These are phyloP conservation scores for Wallacemonas rigidus DNA, from an alignment of 208 protist species.

Conservation along the genomic window DNA sequence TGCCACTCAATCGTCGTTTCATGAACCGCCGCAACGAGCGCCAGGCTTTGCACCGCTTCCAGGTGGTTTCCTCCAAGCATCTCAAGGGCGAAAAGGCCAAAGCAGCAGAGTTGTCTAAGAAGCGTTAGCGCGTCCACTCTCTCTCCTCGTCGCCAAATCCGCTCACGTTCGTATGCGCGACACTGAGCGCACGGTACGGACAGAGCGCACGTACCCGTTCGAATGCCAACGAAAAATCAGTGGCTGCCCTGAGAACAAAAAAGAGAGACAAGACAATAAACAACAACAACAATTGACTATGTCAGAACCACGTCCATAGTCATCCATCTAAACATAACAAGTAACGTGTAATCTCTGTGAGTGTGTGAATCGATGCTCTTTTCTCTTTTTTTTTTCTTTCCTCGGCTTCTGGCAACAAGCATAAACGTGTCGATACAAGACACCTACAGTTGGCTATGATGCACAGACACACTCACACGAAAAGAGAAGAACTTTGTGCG, in stretches of 20 bases:
- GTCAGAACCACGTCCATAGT: too few species aligned
- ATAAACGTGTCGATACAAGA: too few species aligned
- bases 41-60: slow-evolving; percentile 81
- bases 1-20: slow-evolving; percentile 88
- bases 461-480: too few species aligned
- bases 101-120: slow-evolving; percentile 35
- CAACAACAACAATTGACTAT: background rate
- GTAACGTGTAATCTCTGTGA: background rate
- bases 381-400: too few species aligned
- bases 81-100: slow-evolving; percentile 90
- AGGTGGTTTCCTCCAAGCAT: slow-evolving; percentile 48
- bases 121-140: slow-evolving; percentile 3
- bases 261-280: background rate
- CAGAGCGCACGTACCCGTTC: too few species aligned
- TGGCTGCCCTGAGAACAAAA: background rate
- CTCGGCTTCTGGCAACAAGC: too few species aligned
- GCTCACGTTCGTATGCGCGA: background rate
- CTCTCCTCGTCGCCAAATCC: background rate
- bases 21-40: slow-evolving; percentile 89
- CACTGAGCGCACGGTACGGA: too few species aligned
- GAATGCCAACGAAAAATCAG: too few species aligned
- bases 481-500: too few species aligned
- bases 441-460: too few species aligned
- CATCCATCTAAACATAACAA: background rate
- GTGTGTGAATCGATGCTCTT: too few species aligned